Evolutionary conservation across 1,284 basidiomycete genomes (phyloP), one percentile per base, ranked within the genome.

Genomic region (Sutorius eximius): DNA sequence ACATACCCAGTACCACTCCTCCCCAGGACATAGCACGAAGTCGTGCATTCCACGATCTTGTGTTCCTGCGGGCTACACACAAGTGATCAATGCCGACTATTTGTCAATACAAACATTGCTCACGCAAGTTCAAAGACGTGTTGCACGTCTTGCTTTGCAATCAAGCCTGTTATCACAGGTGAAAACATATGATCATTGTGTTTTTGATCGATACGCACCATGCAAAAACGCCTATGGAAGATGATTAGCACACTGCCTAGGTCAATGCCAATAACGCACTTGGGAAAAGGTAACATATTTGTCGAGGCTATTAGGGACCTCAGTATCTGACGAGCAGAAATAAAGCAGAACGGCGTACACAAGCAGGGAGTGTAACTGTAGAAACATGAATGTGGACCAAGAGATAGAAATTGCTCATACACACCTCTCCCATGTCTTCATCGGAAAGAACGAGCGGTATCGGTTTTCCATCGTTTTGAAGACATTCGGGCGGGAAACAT

Each of bases 1-100:
- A 86, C 85, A n/a, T 65, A 86, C 85, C 87, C 86, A 0, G 87
- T 89, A 3, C 87, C 87, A 60, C 86, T 88, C 36, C 87, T 74
- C 0, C 87, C 87, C 3, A 89, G 62, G 16, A 89, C 86, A 64
- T 83, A 87, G 55, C 84, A 87, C 0, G 86, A 87, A 1, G 74
- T 69, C 0, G 71, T 69, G 61, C 87, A 77, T 43, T 87, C 80
- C 11, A 87, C 80, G 29, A 90, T 86, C 45, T 69, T 73, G 61
- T 77, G 80, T 61, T 90, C 87, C 32, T 78, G 71, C 0, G 78
- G 70, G 0, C 87, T 88, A 51, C 3, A 15, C 3, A 32, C 1
- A 3, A 6, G 20, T 33, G 5, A 7, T 60, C 16, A 55, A 11
- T 30, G 10, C 7, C 15, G 18, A n/a, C 3, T 10, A 36, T 11